Evolutionary conservation across 73 alveolate species (phyloP), one percentile per base, ranked within the genome.

Genomic region (Paramecium sonneborni): DNA sequence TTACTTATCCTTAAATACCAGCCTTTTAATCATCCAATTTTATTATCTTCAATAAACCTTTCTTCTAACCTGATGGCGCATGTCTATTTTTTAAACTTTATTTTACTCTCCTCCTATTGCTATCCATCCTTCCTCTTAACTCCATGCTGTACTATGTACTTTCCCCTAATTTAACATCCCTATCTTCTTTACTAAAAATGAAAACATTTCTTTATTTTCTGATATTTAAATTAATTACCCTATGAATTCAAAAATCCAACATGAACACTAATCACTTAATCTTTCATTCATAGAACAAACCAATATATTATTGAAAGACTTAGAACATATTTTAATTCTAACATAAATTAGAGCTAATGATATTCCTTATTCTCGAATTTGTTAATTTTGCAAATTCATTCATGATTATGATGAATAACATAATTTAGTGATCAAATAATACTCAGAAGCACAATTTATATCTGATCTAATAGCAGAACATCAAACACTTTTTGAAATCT

Each of bases 61-160:
- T 92, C 55, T 79, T 79, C 26, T 79, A 46, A 14, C 90, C 90
- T 79, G 15, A 79, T 39, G 90, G 90, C 14, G 41, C 44, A 79
- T 79, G 90, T 79, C 90, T 79, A 43, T 10, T 39, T 30, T 79
- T 18, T 43, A 15, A 79, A 38, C 14, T 43, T 44, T 37, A 43
- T 23, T 23, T 43, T 79, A 79, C 90, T 92, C 97, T 62, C 98
- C 98, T 48, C 98, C 97, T 56, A 96, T 93, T 3, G 97, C 96
- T 23, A 96, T 96, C 94, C 95, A 96, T 18, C 98, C 98, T 86
- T 96, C 94, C 76, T 96, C 98, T 34, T 96, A 92, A 85, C 93
- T 96, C 98, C 98, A 96, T 37, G 91, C 97, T 57, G 94, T 89
- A 48, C 95, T 88, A 23, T 85, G 34, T 37, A 94, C 86, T 70